Base-by-base conservation (phyloP, 345 rosid species). In the Bruguiera parviflora region DNA sequence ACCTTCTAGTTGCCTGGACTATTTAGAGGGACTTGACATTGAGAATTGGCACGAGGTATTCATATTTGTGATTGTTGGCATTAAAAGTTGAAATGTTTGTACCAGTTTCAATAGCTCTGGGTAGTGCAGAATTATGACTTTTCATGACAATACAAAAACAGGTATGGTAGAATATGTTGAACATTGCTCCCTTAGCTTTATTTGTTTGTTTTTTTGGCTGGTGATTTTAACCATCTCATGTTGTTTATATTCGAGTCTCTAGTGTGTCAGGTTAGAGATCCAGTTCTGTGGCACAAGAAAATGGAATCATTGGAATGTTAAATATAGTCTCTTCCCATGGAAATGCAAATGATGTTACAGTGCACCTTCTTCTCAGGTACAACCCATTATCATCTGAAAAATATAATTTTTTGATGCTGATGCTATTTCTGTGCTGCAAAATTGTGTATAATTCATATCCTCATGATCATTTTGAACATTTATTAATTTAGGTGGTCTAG, bases 301-400 rank as follows among this genome's bases (percentile, higher is more conserved):
- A 92, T 92, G 97, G 97, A 8, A 61, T 89, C 69, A 85, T 89
- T 62, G 97, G 97, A 68, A 83, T 78, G 58, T 76, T 92, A 64
- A 86, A 86, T 80, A 80, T 89, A 61, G 87, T 89, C 61, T 85
- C 92, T 39, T 83, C 84, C 77, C 79, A 89, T 33, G 37, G 7
- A 13, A 83, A 81, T 81, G 81, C 65, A 74, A 83, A 72, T 63
- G 67, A 71, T 79, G 75, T 65, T 73, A 67, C 79, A 24, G n/a
- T n/a, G 53, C 62, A 58, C 57, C 78, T 78, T 77, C 85, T 51
- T 71, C 72, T 58, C 81, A 80, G 89, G 97, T 91, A 73, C 63
- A 67, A 72, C 47, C 72, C 46, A 60, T 31, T 66, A 58, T 64
- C 55, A 33, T 33, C 60, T 31, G 25, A 49, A 18, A 60, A 61